These are phyloP conservation scores for Tolypocladium pustulatum DNA, from an alignment of 2,329 filamentous ascomycete species.

Conservation along the genomic window DNA sequence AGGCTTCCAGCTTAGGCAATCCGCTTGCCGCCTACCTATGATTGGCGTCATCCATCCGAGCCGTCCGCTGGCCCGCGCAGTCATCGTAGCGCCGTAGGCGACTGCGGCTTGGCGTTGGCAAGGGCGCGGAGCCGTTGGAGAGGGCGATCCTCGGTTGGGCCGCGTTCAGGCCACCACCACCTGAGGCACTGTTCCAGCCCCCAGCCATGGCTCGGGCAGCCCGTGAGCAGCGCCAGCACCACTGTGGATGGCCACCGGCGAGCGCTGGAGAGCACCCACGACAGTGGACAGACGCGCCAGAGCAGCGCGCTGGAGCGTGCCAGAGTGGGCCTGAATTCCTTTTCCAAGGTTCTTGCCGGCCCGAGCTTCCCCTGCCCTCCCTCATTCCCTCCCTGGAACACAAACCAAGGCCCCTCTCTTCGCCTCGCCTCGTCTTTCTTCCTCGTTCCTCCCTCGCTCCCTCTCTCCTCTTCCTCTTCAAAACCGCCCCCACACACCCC, in stretches of 20 bases:
- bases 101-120: background rate
- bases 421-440: slow-evolving; percentile 3
- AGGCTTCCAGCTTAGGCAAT: background rate
- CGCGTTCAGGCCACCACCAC: background rate
- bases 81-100: background rate
- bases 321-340: background rate
- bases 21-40: background rate
- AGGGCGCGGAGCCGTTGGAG: background rate
- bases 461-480: slow-evolving; percentile 5
- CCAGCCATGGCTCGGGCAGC: background rate
- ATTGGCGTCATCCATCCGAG: background rate
- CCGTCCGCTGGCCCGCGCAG: background rate
- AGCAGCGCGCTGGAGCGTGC: background rate
- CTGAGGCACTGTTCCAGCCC: background rate
- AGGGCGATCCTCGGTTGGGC: background rate
- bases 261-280: background rate
- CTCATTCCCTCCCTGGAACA: background rate
- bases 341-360: background rate
- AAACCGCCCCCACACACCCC: slow-evolving; percentile 3
- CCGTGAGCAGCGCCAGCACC: background rate
- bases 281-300: background rate
- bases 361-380: slow-evolving; percentile 5
- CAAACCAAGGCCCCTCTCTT: background rate
- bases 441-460: slow-evolving; percentile 1
- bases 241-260: background rate